Percentiles rank a stretch among this genome's conserved stretches.
phyloP scores from a whole-genome alignment of 106 monocot genomes.

The Dioscorea dumetorum region DNA sequence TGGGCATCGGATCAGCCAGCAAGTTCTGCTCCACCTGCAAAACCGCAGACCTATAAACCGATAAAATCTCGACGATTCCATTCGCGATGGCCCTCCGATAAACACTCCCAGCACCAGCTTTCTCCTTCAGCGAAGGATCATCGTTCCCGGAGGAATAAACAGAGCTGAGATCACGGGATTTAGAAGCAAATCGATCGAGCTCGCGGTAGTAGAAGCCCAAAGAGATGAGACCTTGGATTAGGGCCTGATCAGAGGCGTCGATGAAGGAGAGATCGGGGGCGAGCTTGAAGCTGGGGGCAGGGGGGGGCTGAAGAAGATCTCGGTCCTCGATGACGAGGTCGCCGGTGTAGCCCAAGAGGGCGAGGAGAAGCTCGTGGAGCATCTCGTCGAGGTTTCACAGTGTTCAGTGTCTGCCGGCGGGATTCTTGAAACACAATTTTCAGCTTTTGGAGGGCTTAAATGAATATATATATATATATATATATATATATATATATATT shows the following conservation, averaged over 20 bases:
- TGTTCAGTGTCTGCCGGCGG: too few relatives aligned
- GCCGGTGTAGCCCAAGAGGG: conserved; percentile 81
- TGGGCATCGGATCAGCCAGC: conserved; percentile 79
- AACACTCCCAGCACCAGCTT: conserved; percentile 40
- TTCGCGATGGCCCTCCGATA: conserved; percentile 91
- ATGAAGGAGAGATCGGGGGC: conserved; percentile 86
- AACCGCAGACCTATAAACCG: conserved; percentile 83
- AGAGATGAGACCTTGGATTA: conserved; percentile 71
- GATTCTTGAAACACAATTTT: too few relatives aligned
- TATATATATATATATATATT: too few relatives aligned
- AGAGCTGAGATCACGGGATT: conserved; percentile 66
- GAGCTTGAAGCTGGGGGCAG: conserved; percentile 66
- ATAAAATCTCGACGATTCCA: conserved; percentile 89
- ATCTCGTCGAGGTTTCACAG: conserved; percentile 15
- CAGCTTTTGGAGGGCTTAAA: too few relatives aligned
- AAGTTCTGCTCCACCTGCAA: conserved; percentile 94
- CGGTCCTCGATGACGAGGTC: conserved; percentile 81
- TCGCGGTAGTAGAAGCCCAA: conserved; percentile 95
- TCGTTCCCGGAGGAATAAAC: conserved; percentile 13
- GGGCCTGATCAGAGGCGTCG: conserved; percentile 72
- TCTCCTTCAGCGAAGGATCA: conserved; percentile 19
- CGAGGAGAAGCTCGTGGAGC: conserved; percentile 96
- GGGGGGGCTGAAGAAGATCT: conserved; percentile 12
- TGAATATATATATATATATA: too few relatives aligned
- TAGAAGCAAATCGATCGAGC: conserved; percentile 69